These are phyloP conservation scores for Carex littledalei DNA, from an alignment of 176 grass and related monocot genomes.

Conservation along the genomic window DNA sequence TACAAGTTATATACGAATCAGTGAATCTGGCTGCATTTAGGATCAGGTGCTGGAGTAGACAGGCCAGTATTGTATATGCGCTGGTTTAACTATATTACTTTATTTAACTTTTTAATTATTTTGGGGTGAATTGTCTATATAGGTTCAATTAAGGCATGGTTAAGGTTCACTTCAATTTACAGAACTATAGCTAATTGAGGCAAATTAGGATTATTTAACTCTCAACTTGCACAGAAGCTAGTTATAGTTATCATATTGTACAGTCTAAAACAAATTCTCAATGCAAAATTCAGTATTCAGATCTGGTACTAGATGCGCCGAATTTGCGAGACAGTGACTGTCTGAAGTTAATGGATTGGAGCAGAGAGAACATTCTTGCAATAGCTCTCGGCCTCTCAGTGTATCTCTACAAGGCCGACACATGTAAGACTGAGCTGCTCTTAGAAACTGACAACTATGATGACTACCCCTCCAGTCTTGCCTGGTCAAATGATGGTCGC, in stretches of 20 bases:
- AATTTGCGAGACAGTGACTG: constrained; percentile 21
- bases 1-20: neutral
- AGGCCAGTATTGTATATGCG: no score
- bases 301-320: constrained; percentile 24
- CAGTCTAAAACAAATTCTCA: neutral
- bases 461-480: constrained; percentile 31
- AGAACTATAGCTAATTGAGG: neutral
- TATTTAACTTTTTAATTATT: neutral
- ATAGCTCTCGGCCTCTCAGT: constrained; percentile 23
- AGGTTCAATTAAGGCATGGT: neutral
- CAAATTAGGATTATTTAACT: neutral
- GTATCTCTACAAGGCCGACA: constrained; percentile 25
- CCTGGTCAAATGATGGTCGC: constrained; percentile 31
- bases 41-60: neutral
- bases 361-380: constrained; percentile 33
- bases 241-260: neutral
- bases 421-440: constrained; percentile 2
- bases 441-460: neutral
- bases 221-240: neutral
- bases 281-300: constrained; percentile 19
- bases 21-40: neutral
- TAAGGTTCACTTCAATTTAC: neutral
- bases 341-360: constrained; percentile 36
- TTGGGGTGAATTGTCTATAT: neutral
- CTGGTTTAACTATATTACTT: neutral